Evolutionary conservation across 2,329 filamentous ascomycete genomes (phyloP).

Genomic region (Clonostachys rosea): DNA sequence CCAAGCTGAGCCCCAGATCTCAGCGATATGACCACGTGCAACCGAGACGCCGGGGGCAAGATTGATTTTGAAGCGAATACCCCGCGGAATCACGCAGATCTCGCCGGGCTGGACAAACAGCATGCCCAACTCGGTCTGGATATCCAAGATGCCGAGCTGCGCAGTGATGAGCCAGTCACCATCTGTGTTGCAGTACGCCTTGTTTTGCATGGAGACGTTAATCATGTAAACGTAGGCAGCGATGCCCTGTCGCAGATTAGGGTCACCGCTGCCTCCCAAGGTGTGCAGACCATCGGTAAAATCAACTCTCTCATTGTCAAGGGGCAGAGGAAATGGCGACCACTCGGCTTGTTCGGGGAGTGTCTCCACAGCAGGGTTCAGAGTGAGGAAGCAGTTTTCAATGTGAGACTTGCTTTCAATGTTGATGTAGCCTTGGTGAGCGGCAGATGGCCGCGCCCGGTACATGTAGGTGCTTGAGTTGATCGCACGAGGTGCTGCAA

Average conservation of each 20-base stretch:
- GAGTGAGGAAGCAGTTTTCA: slow-evolving; percentile 29
- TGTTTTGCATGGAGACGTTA: slow-evolving; percentile 62
- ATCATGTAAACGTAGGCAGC: slow-evolving; percentile 67
- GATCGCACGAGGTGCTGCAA: slow-evolving; percentile 18
- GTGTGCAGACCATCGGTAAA: slow-evolving; percentile 31
- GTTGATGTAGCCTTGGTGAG: slow-evolving; percentile 10
- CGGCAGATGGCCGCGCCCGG: slow-evolving; percentile 23
- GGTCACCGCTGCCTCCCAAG: slow-evolving; percentile 63
- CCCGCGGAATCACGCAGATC: slow-evolving; percentile 59
- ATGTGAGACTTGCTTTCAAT: slow-evolving; percentile 22
- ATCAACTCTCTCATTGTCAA: slow-evolving; percentile 49
- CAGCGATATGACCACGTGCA: slow-evolving; percentile 63
- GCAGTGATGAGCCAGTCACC: slow-evolving; percentile 65
- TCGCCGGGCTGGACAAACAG: slow-evolving; percentile 59
- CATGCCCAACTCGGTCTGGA: slow-evolving; percentile 60
- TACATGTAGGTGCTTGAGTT: slow-evolving; percentile 27
- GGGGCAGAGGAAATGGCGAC: slow-evolving; percentile 30
- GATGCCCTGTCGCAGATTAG: slow-evolving; percentile 62
- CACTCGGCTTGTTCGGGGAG: slow-evolving; percentile 42
- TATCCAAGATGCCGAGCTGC: slow-evolving; percentile 59
- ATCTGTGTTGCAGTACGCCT: slow-evolving; percentile 68
- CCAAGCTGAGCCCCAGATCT: slow-evolving; percentile 64
- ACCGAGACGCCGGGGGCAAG: slow-evolving; percentile 41
- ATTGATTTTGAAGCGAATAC: slow-evolving; percentile 56
- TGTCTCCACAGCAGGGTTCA: slow-evolving; percentile 37